Percentiles rank a stretch among this genome's conserved stretches.
These are phyloP conservation scores for Scutellaria baicalensis DNA, from an alignment of 257 asterid genomes.

Conservation along the genomic window DNA sequence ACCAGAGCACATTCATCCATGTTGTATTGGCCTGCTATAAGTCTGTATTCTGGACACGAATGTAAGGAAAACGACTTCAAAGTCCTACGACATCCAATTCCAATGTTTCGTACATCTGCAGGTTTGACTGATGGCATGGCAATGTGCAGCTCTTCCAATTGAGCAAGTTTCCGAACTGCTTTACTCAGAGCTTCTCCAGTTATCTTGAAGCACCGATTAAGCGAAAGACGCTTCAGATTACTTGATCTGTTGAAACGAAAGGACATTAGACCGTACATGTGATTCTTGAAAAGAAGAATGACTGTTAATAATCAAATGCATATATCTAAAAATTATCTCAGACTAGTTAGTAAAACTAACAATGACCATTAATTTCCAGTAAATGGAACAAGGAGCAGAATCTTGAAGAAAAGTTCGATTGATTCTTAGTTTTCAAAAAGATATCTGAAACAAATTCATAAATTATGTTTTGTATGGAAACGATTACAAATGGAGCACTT, in stretches of 20 bases:
- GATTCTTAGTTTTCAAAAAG: no score
- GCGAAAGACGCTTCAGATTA: constrained; percentile 33
- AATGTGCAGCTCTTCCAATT: constrained; percentile 51
- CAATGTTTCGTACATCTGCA: constrained; percentile 19
- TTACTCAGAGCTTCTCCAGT: constrained; percentile 5
- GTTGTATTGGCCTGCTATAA: no score
- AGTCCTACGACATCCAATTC: constrained; percentile 25
- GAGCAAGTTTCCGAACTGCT: constrained; percentile 29
- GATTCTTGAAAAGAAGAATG: neutral
- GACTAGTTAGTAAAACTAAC: no score
- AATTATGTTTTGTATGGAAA: no score
- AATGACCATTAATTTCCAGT: no score
- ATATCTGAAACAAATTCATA: no score
- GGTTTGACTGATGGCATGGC: neutral
- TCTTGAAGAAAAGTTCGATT: no score
- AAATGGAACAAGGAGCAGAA: no score
- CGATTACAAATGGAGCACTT: no score
- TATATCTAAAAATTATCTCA: no score
- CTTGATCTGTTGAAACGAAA: constrained; percentile 29
- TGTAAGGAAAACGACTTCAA: constrained; percentile 19
- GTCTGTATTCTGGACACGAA: neutral
- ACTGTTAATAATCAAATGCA: neutral
- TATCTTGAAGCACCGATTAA: constrained; percentile 15
- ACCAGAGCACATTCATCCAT: no score
- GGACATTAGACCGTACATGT: neutral